These are phyloP conservation scores for Fusarium euwallaceae DNA, from an alignment of 2,329 filamentous ascomycete genomes.

Conservation along the genomic window DNA sequence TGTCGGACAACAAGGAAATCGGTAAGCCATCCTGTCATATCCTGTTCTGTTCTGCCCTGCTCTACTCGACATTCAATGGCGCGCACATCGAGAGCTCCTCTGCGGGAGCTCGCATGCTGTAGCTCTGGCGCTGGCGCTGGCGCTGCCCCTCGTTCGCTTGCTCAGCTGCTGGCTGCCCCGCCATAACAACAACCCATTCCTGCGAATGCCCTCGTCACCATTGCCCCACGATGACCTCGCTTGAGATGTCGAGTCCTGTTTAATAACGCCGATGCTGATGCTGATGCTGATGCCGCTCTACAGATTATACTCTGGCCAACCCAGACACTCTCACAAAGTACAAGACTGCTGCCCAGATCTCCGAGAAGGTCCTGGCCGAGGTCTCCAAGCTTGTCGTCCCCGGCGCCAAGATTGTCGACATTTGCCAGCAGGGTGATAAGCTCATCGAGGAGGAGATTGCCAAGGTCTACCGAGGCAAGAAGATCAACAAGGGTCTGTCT, in stretches of 20 bases:
- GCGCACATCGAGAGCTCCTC: conserved; percentile 2
- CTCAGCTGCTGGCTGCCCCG: conserved; percentile 39
- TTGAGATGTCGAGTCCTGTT: neutral
- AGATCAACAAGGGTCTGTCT: conserved; percentile 85
- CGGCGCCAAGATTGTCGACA: conserved; percentile 90
- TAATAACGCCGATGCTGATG: conserved; percentile 18
- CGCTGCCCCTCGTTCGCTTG: conserved; percentile 42
- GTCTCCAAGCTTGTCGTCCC: conserved; percentile 82
- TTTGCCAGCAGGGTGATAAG: conserved; percentile 97
- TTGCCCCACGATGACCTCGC: conserved; percentile 33
- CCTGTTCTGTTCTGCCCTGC: neutral
- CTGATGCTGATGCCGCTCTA: conserved; percentile 5
- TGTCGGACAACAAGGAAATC: conserved; percentile 61
- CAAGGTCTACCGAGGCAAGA: conserved; percentile 99
- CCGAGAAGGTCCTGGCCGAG: conserved; percentile 92
- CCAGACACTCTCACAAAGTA: conserved; percentile 98
- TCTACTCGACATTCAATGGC: conserved; percentile 2
- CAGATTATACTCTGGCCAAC: conserved; percentile 92
- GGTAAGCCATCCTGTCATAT: conserved; percentile 52
- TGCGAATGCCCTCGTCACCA: conserved; percentile 42
- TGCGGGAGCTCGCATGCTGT: conserved; percentile 13
- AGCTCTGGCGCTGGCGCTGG: conserved; percentile 20
- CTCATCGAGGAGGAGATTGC: conserved; percentile 91
- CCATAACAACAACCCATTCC: conserved; percentile 41
- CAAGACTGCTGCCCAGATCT: conserved; percentile 95